Percentiles rank a stretch among this genome's conserved stretches.
phyloP scores from a whole-genome alignment of 2,329 filamentous ascomycete genomes.

The Chaetomiaceae sp. region DNA sequence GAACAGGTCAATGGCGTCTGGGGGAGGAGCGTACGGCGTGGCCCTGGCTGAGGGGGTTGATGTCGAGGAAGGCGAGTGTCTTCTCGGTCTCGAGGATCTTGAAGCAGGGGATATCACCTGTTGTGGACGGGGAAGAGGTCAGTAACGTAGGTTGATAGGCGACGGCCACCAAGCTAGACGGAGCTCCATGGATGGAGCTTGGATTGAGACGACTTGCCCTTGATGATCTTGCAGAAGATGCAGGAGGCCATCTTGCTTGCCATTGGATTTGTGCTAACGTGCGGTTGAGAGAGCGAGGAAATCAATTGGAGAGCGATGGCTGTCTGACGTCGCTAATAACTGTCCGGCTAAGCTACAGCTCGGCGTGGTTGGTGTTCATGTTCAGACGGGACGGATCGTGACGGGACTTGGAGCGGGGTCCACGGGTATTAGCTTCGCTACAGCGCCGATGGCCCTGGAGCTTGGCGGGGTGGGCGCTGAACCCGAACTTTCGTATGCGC shows the following conservation, averaged over 20 bases:
- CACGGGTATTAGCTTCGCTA: too few relatives aligned
- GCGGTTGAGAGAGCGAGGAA: not conserved
- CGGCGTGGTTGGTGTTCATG: not conserved
- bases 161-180: not conserved
- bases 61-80: slow-evolving; percentile 92
- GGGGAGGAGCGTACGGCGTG: slow-evolving; percentile 65
- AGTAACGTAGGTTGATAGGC: too few relatives aligned
- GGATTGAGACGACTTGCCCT: slow-evolving; percentile 49
- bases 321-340: not conserved
- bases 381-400: not conserved
- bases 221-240: slow-evolving; percentile 98
- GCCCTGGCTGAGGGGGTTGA: slow-evolving; percentile 80
- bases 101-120: slow-evolving; percentile 92
- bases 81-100: slow-evolving; percentile 95
- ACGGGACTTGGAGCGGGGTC: not conserved
- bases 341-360: not conserved
- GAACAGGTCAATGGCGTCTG: too few relatives aligned
- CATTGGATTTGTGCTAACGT: slow-evolving; percentile 54
- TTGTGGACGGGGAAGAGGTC: slow-evolving; percentile 8
- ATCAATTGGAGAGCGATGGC: not conserved
- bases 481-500: too few relatives aligned
- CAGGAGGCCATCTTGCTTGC: slow-evolving; percentile 56
- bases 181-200: not conserved
- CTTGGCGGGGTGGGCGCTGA: too few relatives aligned
- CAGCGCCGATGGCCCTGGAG: too few relatives aligned